phyloP scores from a whole-genome alignment of 2,329 filamentous ascomycete species.

The Botryosphaeria dothidea region DNA sequence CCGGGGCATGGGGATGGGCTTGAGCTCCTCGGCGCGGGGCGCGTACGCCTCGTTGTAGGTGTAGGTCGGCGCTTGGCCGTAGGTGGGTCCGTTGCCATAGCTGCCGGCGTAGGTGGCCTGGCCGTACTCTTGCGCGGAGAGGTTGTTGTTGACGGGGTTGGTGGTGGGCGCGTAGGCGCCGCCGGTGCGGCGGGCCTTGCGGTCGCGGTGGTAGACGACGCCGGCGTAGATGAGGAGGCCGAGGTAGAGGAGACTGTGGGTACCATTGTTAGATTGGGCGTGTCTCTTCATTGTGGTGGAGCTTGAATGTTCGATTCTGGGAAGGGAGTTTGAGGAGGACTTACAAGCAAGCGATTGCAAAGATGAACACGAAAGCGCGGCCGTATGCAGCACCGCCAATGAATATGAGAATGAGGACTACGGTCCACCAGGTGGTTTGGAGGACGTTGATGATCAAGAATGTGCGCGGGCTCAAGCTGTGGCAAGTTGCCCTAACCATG shows the following conservation, averaged over 20 bases:
- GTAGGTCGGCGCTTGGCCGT: not conserved
- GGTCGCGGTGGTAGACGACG: conserved; percentile 4
- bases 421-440: conserved; percentile 38
- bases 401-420: conserved; percentile 34
- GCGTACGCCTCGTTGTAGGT: not conserved
- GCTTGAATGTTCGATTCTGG: not conserved
- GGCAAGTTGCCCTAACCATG: conserved; percentile 36
- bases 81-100: not conserved
- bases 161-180: not conserved
- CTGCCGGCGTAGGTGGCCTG: not conserved
- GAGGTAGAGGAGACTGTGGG: conserved; percentile 6
- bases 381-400: conserved; percentile 25
- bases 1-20: not conserved
- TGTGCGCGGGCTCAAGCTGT: conserved; percentile 32
- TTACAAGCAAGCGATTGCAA: conserved; percentile 39
- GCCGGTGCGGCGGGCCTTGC: not conserved
- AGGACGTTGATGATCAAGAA: conserved; percentile 39
- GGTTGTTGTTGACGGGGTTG: not conserved
- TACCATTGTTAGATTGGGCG: not conserved
- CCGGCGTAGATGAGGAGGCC: conserved; percentile 15
- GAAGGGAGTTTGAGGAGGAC: not conserved
- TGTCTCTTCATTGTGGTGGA: no score
- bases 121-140: conserved; percentile 1
- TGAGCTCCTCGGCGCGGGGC: not conserved
- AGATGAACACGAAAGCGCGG: conserved; percentile 27